Base-by-base conservation (phyloP, 2,329 filamentous ascomycete genomes). In the Akanthomyces dipterigenus region DNA sequence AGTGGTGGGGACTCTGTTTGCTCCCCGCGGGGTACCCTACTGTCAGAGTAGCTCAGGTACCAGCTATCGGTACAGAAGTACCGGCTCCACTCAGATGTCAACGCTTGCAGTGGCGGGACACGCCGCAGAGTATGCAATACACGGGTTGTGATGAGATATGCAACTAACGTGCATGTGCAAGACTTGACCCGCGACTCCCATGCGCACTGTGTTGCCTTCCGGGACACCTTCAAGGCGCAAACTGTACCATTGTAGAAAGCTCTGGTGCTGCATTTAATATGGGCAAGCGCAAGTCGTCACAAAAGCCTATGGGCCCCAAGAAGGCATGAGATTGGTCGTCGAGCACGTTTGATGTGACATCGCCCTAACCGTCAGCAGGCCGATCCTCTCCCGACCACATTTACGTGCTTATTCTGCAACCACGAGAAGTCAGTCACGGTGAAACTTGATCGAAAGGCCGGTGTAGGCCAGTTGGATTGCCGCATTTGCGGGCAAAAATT, bases 361-460 rank as follows among this genome's bases (percentile, higher is more conserved):
- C 61, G 45, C 48, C 63, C 63, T 67, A 63, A 64, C 56, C 43
- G n/a, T 26, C 16, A 34, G n/a, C 67, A 89, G 87, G 77, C 83
- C 72, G 89, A 93, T 68, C 84, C 86, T 45, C 82, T 95, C 20
- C 82, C 88, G 3, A 93, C 90, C 3, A 85, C 86, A n/a, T 99
- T 99, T 75, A 91, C 93, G 62, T 99, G 95, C 73, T 87, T 99
- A 50, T 99, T 99, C 78, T 99, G 95, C 82, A 98, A 97, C 74
- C 93, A 98, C 77, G 95, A 98, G 73, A 95, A 91, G 67, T 91
- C 93, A 0, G 90, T 99, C 57, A 83, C 86, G 31, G 90, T 97
- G 67, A 95, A 96, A 75, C 82, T 99, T 55, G 92, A 99, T 73
- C 96, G 96, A 81, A 98, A 98, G 74, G 81, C 86, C 31, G 91